Evolutionary conservation across 371 early-diverging fungal genomes (phyloP), one percentile per base, ranked within the genome.

Genomic region (Rhizopus sp.): DNA sequence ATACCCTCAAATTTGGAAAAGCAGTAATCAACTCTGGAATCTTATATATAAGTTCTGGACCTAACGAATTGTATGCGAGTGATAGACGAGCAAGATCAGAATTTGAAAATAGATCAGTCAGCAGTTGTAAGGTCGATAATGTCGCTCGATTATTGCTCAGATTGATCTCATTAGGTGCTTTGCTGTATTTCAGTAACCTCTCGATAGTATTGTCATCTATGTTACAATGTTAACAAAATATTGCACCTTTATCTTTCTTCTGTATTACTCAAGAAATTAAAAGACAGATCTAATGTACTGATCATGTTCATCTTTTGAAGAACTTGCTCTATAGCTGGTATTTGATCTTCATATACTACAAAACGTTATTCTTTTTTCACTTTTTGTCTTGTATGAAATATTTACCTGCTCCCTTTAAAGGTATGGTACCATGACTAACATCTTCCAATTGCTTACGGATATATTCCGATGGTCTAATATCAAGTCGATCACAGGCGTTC

Each of bases 31-130:
- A 35, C 5, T 8, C 5, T 0, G 62, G 58, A 9, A 72, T n/a
- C 15, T 44, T 30, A 9, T 32, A 5, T 4, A 72, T 9, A 3
- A 63, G 15, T 5, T 48, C 23, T 0, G 65, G 44, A 1, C 72
- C 76, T 6, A 75, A 39, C 3, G 70, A 55, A 33, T 75, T 75
- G 23, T 56, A 56, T 6, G 70, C 59, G 5, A 70, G 10, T 17
- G 50, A 16, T 15, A 63, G 38, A 1, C 45, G 6, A 7, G 33
- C 44, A 42, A 55, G 42, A 45, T 32, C 55, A 44, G 42, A 32
- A 33, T 40, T 34, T 29, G 40, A 30, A 39, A 38, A n/a, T 5
- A 12, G n/a, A 29, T 32, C 38, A 15, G 16, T 39, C 32, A 39
- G 15, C 39, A 9, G 15, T 32, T 8, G 15, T 32, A 35, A 16